A percentile compares a stretch with the other conserved stretches of the same genome.
Evolutionary conservation across 176 grass and related monocot species (phyloP).

Genomic region (Oryza glumipatula): DNA sequence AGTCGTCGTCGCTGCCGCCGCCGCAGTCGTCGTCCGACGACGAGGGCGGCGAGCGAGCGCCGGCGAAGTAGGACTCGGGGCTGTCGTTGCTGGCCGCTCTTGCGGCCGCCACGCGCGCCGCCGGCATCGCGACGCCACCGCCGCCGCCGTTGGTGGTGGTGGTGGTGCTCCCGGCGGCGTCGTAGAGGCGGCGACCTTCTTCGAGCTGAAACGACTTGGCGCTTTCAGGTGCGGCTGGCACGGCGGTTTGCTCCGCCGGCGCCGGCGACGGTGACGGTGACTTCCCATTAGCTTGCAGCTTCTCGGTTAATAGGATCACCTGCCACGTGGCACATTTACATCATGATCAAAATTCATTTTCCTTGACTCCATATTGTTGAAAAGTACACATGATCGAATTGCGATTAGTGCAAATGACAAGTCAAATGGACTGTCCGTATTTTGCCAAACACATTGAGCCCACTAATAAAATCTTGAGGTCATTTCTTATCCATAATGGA

Average conservation of each 20-base stretch:
- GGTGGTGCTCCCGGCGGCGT: constrained; percentile 26
- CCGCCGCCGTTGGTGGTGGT: background rate
- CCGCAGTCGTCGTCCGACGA: constrained; percentile 60
- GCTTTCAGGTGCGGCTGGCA: background rate
- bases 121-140: background rate
- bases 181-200: constrained; percentile 27
- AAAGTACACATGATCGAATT: background rate
- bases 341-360: background rate
- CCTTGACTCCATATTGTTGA: background rate
- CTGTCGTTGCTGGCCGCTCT: constrained; percentile 40
- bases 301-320: constrained; percentile 69
- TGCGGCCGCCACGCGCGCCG: background rate
- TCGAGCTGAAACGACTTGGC: background rate
- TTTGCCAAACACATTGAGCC: background rate
- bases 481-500: background rate
- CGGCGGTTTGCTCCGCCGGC: constrained; percentile 18
- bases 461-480: constrained; percentile 1
- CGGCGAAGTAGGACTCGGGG: constrained; percentile 56
- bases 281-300: constrained; percentile 54
- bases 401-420: background rate
- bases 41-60: constrained; percentile 43
- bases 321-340: constrained; percentile 24
- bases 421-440: background rate
- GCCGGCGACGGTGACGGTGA: constrained; percentile 17
- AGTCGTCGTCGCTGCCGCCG: constrained; percentile 5